Evolutionary conservation across 345 rosid genomes (phyloP), one percentile per base, ranked within the genome.

Genomic region (Eucalyptus sideroxylon): DNA sequence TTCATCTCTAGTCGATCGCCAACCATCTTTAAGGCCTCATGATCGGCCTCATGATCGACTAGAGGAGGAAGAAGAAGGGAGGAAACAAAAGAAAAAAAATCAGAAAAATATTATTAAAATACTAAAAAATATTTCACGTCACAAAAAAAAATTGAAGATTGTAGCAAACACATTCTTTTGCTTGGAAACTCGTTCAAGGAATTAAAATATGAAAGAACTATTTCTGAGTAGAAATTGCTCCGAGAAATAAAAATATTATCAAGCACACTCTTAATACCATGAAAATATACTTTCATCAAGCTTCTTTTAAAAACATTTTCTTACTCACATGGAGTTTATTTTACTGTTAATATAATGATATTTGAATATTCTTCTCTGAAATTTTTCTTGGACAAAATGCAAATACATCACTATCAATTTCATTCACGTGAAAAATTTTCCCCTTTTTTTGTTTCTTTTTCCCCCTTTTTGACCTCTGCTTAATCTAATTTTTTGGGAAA

Each of bases 1-100:
- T 53, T 53, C 4, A 0, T 53, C 59, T 53, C 0, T 53, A 1
- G 24, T 2, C 9, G 2, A 8, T 53, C 11, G 2, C 4, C 11
- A 4, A 53, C 24, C 24, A 53, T 19, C 24, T 53, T 53, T 53
- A 53, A 53, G 55, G 21, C 21, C 55, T 50, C 55, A 50, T 50
- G 21, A 50, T 2, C 0, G 5, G 59, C 59, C 55, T 50, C 55
- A 50, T 50, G 21, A 50, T 2, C 0, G 5, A 24, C 59, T 53
- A 53, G 59, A 53, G 59, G 59, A 53, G 24, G 59, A 53, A 53
- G 59, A 53, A 53, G 59, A 19, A 19, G 56, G 23, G 24, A 3
- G 56, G 24, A 19, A 17, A 53, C 56, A 53, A 53, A 53, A 53
- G 24, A 17, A 51, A 51, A 51, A 53, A 53, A 53, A 19, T 53